Conservation (phyloP, 139 green algal species). For the Chlamydomonas asymmetrica region DNA sequence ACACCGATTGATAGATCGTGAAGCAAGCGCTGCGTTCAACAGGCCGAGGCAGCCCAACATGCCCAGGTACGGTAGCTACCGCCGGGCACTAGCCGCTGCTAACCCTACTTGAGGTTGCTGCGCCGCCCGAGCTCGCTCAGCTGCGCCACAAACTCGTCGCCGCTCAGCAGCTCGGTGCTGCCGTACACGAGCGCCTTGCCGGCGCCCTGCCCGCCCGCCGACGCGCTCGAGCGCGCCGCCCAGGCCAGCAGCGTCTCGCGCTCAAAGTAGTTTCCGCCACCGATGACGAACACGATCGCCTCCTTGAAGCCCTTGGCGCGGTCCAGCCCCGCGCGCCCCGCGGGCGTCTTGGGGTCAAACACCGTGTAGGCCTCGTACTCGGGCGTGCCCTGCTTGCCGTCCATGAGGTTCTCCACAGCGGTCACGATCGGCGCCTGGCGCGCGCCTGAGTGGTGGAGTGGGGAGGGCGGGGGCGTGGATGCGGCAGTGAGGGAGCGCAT, state of each 20-base stretch:
- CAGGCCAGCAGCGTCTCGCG: constrained; percentile 75
- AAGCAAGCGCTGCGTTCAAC: no score
- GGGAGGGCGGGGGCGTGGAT: no score
- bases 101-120: no score
- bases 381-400: constrained; percentile 61
- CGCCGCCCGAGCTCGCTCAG: constrained; percentile 77
- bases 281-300: constrained; percentile 96
- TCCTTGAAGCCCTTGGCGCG: constrained; percentile 71
- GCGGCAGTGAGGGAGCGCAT: no score
- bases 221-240: constrained; percentile 32
- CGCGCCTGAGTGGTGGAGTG: constrained; percentile 21
- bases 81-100: no score
- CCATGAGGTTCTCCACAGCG: constrained; percentile 90
- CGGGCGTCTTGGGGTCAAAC: constrained; percentile 86
- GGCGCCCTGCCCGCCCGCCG: constrained; percentile 9
- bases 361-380: constrained; percentile 79
- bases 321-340: constrained; percentile 31
- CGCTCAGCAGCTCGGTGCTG: constrained; percentile 87
- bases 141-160: constrained; percentile 75
- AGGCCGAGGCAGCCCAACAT: no score
- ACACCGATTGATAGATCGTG: no score
- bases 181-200: constrained; percentile 82
- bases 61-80: no score
- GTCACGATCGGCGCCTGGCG: constrained; percentile 77
- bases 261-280: constrained; percentile 96